Percentiles rank a stretch among this genome's conserved stretches.
phyloP scores from a whole-genome alignment of 2,329 filamentous ascomycete species.

The Aspergillus ustus region DNA sequence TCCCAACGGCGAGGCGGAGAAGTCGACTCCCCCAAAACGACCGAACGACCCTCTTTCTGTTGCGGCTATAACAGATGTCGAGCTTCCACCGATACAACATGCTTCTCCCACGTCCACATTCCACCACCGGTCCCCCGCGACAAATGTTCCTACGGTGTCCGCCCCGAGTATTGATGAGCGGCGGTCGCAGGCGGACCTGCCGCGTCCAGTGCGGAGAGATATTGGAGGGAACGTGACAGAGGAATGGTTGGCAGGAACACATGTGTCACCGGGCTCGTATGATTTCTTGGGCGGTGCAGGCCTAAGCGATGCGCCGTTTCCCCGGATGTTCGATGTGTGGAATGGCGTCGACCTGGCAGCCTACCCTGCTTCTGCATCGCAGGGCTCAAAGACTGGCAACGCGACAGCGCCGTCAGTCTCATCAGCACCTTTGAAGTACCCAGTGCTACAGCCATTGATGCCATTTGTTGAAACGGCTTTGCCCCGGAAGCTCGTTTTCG shows the following conservation, averaged over 20 bases:
- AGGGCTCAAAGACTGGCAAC: slow-evolving; percentile 60
- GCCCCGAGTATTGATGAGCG: slow-evolving; percentile 36
- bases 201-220: slow-evolving; percentile 25
- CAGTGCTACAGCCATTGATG: slow-evolving; percentile 79
- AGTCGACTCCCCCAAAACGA: slow-evolving; percentile 1
- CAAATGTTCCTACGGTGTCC: slow-evolving; percentile 35
- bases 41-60: slow-evolving; percentile 3
- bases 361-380: slow-evolving; percentile 51
- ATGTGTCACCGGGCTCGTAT: slow-evolving; percentile 39
- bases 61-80: slow-evolving; percentile 14
- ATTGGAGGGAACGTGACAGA: slow-evolving; percentile 34
- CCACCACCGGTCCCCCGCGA: slow-evolving; percentile 33
- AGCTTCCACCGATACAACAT: slow-evolving; percentile 28
- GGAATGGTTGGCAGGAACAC: slow-evolving; percentile 39
- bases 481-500: slow-evolving; percentile 78
- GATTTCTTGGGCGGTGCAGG: slow-evolving; percentile 33
- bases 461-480: slow-evolving; percentile 80
- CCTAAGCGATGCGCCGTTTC: slow-evolving; percentile 33
- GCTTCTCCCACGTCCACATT: slow-evolving; percentile 31
- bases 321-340: slow-evolving; percentile 38
- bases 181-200: slow-evolving; percentile 28
- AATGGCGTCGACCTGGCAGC: slow-evolving; percentile 34
- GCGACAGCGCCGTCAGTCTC: slow-evolving; percentile 52
- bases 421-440: slow-evolving; percentile 67
- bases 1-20: slow-evolving; percentile 1